These are phyloP conservation scores for Aotearoamyces nothofagi DNA, from an alignment of 2,329 filamentous ascomycete species.

Conservation along the genomic window DNA sequence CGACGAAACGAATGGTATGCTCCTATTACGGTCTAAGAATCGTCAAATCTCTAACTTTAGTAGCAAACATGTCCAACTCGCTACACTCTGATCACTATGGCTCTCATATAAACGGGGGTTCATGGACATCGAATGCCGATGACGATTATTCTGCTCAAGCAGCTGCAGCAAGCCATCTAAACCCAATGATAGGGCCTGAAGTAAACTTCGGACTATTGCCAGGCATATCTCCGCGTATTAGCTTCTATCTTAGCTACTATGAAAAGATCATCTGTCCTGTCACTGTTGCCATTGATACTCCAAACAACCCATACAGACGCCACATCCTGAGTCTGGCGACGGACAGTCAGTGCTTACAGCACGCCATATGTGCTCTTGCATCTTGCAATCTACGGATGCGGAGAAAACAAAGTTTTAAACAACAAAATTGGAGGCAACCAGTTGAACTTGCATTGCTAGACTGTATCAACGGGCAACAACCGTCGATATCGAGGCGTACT, in stretches of 20 bases:
- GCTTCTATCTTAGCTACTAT: slow-evolving; percentile 87
- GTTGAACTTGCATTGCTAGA: slow-evolving; percentile 18
- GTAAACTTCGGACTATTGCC: too few species aligned
- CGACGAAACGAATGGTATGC: slow-evolving; percentile 22
- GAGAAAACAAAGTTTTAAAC: slow-evolving; percentile 46
- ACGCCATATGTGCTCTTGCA: slow-evolving; percentile 79
- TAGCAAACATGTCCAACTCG: too few species aligned
- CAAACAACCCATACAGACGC: slow-evolving; percentile 71
- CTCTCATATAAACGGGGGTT: too few species aligned
- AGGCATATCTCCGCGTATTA: slow-evolving; percentile 61
- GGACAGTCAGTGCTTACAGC: slow-evolving; percentile 69
- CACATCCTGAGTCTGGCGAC: slow-evolving; percentile 68
- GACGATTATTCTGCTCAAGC: slow-evolving; percentile 16
- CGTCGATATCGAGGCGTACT: slow-evolving; percentile 9
- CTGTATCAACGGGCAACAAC: slow-evolving; percentile 13
- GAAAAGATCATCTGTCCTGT: slow-evolving; percentile 83
- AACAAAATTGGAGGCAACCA: slow-evolving; percentile 30
- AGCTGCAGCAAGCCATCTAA: too few species aligned
- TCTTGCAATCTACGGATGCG: slow-evolving; percentile 87
- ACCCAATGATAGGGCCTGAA: too few species aligned
- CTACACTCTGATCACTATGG: too few species aligned
- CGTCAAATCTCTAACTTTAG: too few species aligned
- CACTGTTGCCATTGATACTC: slow-evolving; percentile 80
- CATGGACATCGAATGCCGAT: slow-evolving; percentile 18
- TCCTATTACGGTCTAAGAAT: too few species aligned